Evolutionary conservation across 345 rosid genomes (phyloP).

Genomic region (Lepidium sativum): DNA sequence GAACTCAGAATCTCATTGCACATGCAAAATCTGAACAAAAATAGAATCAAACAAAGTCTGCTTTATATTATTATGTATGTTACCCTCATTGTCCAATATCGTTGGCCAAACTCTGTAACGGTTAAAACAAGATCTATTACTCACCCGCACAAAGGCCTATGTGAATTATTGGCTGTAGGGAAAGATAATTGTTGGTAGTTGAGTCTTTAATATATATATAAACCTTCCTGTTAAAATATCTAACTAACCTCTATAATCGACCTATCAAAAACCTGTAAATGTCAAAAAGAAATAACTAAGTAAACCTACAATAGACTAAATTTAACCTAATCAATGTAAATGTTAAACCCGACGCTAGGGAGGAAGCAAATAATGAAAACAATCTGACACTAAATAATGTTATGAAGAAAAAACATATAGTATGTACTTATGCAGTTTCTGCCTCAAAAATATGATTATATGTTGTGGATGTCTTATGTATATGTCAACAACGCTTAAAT

Average conservation of each 20-base stretch:
- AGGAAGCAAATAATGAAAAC: background rate
- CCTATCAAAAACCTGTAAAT: conserved; percentile 4
- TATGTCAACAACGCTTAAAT: background rate
- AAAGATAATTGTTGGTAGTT: background rate
- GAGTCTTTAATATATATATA: conserved; percentile 3
- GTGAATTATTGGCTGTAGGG: background rate
- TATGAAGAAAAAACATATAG: too few relatives aligned
- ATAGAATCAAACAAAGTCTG: background rate
- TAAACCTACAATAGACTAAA: conserved; percentile 4
- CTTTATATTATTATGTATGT: background rate
- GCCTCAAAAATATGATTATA: background rate
- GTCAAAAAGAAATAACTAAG: conserved; percentile 16
- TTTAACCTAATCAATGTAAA: background rate
- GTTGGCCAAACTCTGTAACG: conserved; percentile 12
- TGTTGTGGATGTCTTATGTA: background rate
- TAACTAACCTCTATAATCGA: conserved; percentile 5
- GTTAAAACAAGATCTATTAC: background rate
- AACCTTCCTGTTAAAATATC: background rate
- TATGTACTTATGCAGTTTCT: too few relatives aligned
- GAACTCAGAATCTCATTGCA: conserved; percentile 2
- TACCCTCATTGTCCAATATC: background rate
- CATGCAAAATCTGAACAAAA: background rate
- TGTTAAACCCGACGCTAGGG: background rate
- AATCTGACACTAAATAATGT: too few relatives aligned
- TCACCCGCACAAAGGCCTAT: conserved; percentile 7